Conservation (phyloP, 2,329 filamentous ascomycete species). For the Fusarium sarcochroum region DNA sequence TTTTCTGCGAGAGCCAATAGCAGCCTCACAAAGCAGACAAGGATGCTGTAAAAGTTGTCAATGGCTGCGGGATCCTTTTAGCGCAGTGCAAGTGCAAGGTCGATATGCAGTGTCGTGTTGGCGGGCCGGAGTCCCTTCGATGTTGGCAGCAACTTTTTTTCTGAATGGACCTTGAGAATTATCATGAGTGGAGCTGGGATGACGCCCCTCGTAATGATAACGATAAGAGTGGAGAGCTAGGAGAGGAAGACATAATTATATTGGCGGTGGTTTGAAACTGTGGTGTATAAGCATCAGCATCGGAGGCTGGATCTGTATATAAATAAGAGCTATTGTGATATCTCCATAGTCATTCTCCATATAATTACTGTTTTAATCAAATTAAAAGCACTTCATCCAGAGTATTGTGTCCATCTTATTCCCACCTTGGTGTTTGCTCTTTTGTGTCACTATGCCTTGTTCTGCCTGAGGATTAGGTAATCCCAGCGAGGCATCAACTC, state of each 20-base stretch:
- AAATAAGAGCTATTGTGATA: no score
- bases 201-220: slow-evolving; percentile 17
- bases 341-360: not conserved
- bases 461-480: slow-evolving; percentile 53
- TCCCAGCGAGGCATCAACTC: slow-evolving; percentile 49
- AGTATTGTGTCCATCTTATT: not conserved
- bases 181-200: slow-evolving; percentile 42
- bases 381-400: no score
- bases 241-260: slow-evolving; percentile 42
- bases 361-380: not conserved
- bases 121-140: slow-evolving; percentile 40
- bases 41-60: slow-evolving; percentile 31
- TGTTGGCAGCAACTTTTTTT: slow-evolving; percentile 49
- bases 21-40: slow-evolving; percentile 18
- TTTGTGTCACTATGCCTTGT: slow-evolving; percentile 11
- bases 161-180: slow-evolving; percentile 42
- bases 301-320: no score
- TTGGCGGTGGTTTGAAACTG: not conserved
- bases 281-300: no score
- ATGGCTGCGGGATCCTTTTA: slow-evolving; percentile 43
- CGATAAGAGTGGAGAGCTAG: slow-evolving; percentile 36
- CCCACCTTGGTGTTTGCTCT: not conserved
- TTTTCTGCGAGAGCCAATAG: slow-evolving; percentile 29
- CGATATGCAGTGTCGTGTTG: slow-evolving; percentile 43
- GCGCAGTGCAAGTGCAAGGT: slow-evolving; percentile 37